phyloP scores from a whole-genome alignment of 202 grass and related monocot species.

The Musa balbisiana region DNA sequence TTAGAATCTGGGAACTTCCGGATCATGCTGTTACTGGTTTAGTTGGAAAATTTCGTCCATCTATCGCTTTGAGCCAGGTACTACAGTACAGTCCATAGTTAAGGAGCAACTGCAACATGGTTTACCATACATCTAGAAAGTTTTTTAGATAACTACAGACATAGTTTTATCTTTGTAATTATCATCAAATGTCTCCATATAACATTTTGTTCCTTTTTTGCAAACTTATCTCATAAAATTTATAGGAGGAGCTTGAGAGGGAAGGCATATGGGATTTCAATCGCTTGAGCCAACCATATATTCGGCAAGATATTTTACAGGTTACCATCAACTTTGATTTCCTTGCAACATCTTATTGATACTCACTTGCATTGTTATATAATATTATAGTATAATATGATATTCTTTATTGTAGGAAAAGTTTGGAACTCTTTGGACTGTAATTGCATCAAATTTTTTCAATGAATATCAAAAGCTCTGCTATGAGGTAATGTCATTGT shows the following conservation, averaged over 20 bases:
- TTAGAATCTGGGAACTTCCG: constrained; percentile 99
- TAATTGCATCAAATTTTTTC: constrained; percentile 68
- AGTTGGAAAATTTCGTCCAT: constrained; percentile 93
- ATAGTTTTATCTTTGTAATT: neutral
- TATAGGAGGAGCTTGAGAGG: constrained; percentile 76
- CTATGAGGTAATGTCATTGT: constrained; percentile 59
- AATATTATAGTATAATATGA: neutral
- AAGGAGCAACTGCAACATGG: too few relatives aligned
- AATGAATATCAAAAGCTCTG: constrained; percentile 74
- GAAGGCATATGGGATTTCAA: constrained; percentile 97
- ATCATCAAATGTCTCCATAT: neutral
- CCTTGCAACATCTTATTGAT: neutral
- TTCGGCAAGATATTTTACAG: constrained; percentile 67
- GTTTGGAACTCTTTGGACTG: constrained; percentile 84
- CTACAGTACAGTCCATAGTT: neutral
- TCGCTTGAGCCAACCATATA: constrained; percentile 83
- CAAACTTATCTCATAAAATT: constrained; percentile 24
- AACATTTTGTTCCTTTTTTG: neutral
- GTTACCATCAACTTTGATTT: constrained; percentile 25
- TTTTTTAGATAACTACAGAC: neutral
- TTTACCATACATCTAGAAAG: neutral
- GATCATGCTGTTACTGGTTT: constrained; percentile 86
- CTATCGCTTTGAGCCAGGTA: constrained; percentile 94
- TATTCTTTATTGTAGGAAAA: constrained; percentile 46
- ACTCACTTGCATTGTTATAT: neutral